These are phyloP conservation scores for Garcia nutans DNA, from an alignment of 345 rosid species.

Conservation along the genomic window DNA sequence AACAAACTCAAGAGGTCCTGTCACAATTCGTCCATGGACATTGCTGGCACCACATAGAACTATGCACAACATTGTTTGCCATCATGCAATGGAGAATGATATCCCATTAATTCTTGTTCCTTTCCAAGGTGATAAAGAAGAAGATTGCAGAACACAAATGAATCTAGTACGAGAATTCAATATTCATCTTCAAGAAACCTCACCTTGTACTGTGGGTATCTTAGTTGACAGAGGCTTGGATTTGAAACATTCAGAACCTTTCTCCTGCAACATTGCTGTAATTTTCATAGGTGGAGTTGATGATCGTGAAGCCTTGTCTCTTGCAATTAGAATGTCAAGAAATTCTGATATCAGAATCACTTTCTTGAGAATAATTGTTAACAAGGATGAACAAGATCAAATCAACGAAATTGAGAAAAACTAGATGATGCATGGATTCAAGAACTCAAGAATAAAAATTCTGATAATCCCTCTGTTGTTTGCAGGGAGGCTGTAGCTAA, in stretches of 20 bases:
- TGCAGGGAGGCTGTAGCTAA: neutral
- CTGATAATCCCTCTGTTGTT: neutral
- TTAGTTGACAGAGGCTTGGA: constrained; percentile 24
- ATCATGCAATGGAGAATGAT: constrained; percentile 17
- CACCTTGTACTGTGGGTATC: constrained; percentile 36
- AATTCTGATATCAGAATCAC: constrained; percentile 19
- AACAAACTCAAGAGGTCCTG: neutral
- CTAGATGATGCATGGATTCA: constrained; percentile 18
- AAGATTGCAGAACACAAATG: neutral
- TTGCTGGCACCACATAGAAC: constrained; percentile 25
- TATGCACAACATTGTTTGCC: constrained; percentile 34
- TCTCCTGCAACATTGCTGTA: constrained; percentile 18
- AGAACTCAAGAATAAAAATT: constrained; percentile 15
- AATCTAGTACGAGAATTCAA: constrained; percentile 7
- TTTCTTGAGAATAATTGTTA: constrained; percentile 11
- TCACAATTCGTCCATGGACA: constrained; percentile 21
- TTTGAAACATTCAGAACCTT: neutral
- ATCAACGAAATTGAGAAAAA: neutral
- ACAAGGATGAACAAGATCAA: neutral
- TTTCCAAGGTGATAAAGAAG: neutral
- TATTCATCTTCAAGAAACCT: constrained; percentile 10
- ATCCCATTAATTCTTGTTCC: constrained; percentile 29
- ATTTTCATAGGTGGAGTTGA: constrained; percentile 33
- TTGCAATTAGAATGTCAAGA: constrained; percentile 26
- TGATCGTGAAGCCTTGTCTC: constrained; percentile 36